A percentile compares a stretch with the other conserved stretches of the same genome.
Conservation (phyloP, 2,329 filamentous ascomycete species). For the Tolypocladium endophyticum region DNA sequence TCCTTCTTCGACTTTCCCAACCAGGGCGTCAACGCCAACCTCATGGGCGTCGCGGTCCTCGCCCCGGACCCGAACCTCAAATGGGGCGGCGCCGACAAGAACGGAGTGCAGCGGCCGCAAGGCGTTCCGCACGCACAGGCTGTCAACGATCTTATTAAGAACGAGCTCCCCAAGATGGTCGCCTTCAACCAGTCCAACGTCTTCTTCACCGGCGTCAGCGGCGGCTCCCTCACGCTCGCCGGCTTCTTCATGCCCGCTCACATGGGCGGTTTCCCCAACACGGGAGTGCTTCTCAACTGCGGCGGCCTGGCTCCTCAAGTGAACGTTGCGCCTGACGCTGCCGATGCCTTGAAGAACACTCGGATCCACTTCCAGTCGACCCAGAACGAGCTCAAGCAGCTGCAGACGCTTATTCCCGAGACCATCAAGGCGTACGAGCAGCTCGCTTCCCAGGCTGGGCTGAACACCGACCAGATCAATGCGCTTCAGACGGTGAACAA, state of each 20-base stretch:
- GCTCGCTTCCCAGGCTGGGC: slow-evolving; percentile 29
- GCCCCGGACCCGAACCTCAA: slow-evolving; percentile 44
- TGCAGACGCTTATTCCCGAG: slow-evolving; percentile 39
- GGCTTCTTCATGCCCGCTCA: slow-evolving; percentile 49
- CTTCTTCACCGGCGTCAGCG: slow-evolving; percentile 47
- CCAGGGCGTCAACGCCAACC: slow-evolving; percentile 37
- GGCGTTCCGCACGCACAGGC: slow-evolving; percentile 45
- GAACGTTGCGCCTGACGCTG: slow-evolving; percentile 27
- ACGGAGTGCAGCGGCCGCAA: slow-evolving; percentile 39
- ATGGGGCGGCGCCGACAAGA: slow-evolving; percentile 41
- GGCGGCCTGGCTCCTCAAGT: slow-evolving; percentile 44
- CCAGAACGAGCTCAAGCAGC: slow-evolving; percentile 33
- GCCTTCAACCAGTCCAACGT: slow-evolving; percentile 41
- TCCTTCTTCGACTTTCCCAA: slow-evolving; percentile 49
- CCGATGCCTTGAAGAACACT: slow-evolving; percentile 31
- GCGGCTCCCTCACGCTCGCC: slow-evolving; percentile 40
- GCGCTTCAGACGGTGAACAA: slow-evolving; percentile 46
- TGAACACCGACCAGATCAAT: slow-evolving; percentile 33
- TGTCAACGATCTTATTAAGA: slow-evolving; percentile 39
- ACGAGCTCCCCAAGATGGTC: slow-evolving; percentile 39
- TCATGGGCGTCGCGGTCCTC: slow-evolving; percentile 42
- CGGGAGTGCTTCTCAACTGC: slow-evolving; percentile 45
- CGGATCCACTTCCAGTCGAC: slow-evolving; percentile 48
- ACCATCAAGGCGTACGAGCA: slow-evolving; percentile 41
- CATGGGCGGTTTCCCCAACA: slow-evolving; percentile 37